phyloP scores from a whole-genome alignment of 2,329 filamentous ascomycete genomes.

The Dendryphion nanum region DNA sequence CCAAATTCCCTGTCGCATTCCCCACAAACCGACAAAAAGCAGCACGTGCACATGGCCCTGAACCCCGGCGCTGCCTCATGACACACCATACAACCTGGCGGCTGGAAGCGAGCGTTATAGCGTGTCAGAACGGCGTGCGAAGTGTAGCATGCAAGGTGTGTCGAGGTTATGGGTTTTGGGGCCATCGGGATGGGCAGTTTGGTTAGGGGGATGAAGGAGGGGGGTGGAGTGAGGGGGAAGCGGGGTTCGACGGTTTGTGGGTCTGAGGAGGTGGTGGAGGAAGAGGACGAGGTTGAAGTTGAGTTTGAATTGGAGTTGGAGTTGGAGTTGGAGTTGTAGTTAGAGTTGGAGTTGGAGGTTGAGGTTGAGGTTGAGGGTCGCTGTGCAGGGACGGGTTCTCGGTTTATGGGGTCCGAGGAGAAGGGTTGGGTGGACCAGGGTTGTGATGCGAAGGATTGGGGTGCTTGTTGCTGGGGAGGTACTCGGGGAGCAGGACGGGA shows the following conservation, averaged over 20 bases:
- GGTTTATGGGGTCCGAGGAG: no score
- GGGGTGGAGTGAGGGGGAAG: conserved; percentile 12
- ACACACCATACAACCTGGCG: conserved; percentile 39
- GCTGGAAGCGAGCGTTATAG: conserved; percentile 31
- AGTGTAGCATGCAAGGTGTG: conserved; percentile 34
- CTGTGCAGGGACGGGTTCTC: no score
- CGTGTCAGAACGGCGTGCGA: conserved; percentile 25
- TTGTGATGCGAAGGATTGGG: not conserved
- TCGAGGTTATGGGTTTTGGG: conserved; percentile 26
- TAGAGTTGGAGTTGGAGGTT: not conserved
- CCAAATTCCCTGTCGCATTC: conserved; percentile 26
- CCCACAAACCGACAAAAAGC: conserved; percentile 34
- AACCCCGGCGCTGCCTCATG: conserved; percentile 19
- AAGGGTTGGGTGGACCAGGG: not conserved
- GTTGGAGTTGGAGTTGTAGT: conserved; percentile 7
- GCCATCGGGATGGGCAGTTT: conserved; percentile 9
- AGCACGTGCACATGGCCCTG: conserved; percentile 38
- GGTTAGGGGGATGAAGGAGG: conserved; percentile 11
- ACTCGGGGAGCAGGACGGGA: not conserved
- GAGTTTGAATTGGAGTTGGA: conserved; percentile 7
- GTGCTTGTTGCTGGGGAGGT: not conserved
- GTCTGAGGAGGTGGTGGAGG: not conserved
- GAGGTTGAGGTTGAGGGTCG: not conserved
- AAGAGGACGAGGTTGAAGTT: not conserved
- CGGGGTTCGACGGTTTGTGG: no score